Conservation (phyloP, 306 rosid genomes). For the Vachellia pachyceras region DNA sequence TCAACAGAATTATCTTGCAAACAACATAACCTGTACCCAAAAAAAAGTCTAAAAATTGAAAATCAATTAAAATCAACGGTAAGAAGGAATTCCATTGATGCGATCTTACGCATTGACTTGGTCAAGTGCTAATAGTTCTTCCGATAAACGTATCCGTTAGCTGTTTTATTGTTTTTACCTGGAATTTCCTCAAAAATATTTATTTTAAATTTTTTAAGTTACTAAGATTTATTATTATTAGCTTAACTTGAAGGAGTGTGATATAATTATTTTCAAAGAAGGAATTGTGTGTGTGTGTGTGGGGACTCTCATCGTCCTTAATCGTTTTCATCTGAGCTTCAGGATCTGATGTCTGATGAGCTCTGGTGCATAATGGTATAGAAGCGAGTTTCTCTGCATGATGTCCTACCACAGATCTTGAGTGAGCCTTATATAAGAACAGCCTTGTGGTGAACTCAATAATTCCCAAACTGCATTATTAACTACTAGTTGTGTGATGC, state of each 20-base stretch:
- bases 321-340: neutral
- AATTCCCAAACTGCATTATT: neutral
- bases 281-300: neutral
- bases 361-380: neutral
- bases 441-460: neutral
- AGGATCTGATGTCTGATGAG: neutral
- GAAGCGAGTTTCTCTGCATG: neutral
- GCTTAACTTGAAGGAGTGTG: neutral
- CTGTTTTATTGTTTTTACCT: neutral
- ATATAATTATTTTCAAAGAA: neutral
- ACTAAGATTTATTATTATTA: neutral
- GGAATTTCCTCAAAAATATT: neutral
- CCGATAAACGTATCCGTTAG: neutral
- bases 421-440: neutral
- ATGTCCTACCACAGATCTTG: neutral
- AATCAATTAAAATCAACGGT: neutral
- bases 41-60: neutral
- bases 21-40: neutral
- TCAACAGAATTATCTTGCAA: neutral
- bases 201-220: neutral
- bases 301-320: neutral
- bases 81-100: neutral
- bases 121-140: neutral
- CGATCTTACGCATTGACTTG: neutral
- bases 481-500: neutral